These are phyloP conservation scores for Wallacemonas sp. DNA, from an alignment of 208 protist genomes.

Conservation along the genomic window DNA sequence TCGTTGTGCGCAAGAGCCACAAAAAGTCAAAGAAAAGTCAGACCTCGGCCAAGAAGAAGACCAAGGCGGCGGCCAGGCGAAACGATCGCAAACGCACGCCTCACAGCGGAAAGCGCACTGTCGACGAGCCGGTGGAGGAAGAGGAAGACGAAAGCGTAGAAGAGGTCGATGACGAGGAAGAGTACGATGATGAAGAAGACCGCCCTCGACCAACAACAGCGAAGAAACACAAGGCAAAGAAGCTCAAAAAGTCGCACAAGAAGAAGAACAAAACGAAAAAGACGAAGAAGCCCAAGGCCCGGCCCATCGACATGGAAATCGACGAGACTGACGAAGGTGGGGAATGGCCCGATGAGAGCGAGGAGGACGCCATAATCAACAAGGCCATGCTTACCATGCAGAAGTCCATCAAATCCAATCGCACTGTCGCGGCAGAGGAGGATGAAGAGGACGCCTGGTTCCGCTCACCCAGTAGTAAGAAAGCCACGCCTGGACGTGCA, in stretches of 20 bases:
- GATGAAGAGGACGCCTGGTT: slow-evolving; percentile 5
- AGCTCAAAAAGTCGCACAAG: not conserved
- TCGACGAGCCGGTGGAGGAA: not conserved
- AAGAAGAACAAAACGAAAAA: not conserved
- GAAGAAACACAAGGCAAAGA: not conserved
- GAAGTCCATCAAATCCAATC: not conserved
- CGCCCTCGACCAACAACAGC: not conserved
- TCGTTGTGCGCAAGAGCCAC: not conserved
- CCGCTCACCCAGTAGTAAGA: not conserved
- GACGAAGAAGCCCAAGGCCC: not conserved
- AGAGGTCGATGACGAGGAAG: not conserved
- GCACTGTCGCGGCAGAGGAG: not conserved
- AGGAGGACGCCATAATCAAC: not conserved
- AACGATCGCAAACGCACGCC: too few relatives aligned
- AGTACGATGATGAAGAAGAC: not conserved
- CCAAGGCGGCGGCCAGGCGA: too few relatives aligned
- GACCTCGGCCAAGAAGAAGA: too few relatives aligned
- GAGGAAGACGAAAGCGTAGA: not conserved
- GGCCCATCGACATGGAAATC: not conserved
- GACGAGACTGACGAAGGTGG: not conserved
- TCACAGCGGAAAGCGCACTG: too few relatives aligned
- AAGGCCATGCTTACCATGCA: not conserved
- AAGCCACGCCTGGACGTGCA: not conserved
- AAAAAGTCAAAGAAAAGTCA: too few relatives aligned
- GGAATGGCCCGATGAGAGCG: not conserved